These are phyloP conservation scores for Avena eriantha DNA, from an alignment of 176 grass and related monocot species.

Conservation along the genomic window DNA sequence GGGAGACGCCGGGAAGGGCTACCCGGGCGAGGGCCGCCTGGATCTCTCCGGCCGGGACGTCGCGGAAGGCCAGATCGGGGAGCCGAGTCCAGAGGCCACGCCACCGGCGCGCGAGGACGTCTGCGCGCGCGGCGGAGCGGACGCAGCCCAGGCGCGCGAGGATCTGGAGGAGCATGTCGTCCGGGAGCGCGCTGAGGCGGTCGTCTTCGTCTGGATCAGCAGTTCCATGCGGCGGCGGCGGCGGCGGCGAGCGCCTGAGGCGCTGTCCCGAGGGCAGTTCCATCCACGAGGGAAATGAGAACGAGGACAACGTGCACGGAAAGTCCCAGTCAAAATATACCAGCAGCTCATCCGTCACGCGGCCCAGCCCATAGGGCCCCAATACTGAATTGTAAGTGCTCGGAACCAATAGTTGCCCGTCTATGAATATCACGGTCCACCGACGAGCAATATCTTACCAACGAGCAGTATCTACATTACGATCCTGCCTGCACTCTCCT, in stretches of 20 bases:
- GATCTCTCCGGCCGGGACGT: not conserved
- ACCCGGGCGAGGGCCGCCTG: too few relatives aligned
- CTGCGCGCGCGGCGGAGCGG: not conserved
- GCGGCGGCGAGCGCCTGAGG: not conserved
- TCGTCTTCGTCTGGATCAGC: not conserved
- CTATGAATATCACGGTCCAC: too few relatives aligned
- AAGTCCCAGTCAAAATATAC: too few relatives aligned
- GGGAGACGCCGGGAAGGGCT: too few relatives aligned
- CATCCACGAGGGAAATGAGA: not conserved
- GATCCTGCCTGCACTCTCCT: too few relatives aligned
- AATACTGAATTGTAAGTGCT: too few relatives aligned
- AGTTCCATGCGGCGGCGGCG: not conserved
- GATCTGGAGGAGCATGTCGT: not conserved
- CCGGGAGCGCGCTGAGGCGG: not conserved
- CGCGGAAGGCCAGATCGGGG: not conserved
- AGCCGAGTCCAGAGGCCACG: not conserved
- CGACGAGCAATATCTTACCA: too few relatives aligned
- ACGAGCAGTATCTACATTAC: too few relatives aligned
- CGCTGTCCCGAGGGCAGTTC: not conserved
- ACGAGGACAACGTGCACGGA: too few relatives aligned
- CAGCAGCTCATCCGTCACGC: too few relatives aligned
- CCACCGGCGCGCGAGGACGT: not conserved
- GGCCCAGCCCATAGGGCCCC: too few relatives aligned
- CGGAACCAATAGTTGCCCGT: too few relatives aligned
- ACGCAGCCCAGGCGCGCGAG: not conserved